These are phyloP conservation scores for Dryas integrifolia DNA, from an alignment of 331 rosid genomes.

Conservation along the genomic window DNA sequence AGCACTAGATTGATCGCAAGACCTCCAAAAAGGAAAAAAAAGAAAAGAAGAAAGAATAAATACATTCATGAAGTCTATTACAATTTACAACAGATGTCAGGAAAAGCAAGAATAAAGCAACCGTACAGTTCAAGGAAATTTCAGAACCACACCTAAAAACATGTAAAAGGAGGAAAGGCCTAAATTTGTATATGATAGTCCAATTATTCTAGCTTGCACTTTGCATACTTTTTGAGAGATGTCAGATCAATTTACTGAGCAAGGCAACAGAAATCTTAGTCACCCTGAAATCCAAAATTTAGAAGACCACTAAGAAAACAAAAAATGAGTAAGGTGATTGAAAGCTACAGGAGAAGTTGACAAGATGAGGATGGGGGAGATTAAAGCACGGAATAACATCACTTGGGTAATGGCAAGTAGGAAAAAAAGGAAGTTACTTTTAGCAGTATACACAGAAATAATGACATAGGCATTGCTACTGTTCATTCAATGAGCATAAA, in stretches of 20 bases:
- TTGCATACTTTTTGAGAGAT: neutral
- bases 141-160: neutral
- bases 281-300: neutral
- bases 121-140: neutral
- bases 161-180: neutral
- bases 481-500: neutral
- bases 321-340: neutral
- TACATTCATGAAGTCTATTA: neutral
- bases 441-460: neutral
- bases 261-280: neutral
- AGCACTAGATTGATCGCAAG: neutral
- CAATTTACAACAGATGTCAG: neutral
- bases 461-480: neutral
- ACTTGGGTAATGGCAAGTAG: neutral
- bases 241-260: neutral
- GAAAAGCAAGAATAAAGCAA: constrained; percentile 1
- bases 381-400: neutral
- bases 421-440: neutral
- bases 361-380: neutral
- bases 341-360: neutral
- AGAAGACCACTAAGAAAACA: neutral
- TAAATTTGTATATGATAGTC: neutral
- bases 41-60: too few species aligned
- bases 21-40: neutral
- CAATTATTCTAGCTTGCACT: neutral